These are phyloP conservation scores for Pleurotus tuber-regium DNA, from an alignment of 768 basidiomycete genomes.

Conservation along the genomic window DNA sequence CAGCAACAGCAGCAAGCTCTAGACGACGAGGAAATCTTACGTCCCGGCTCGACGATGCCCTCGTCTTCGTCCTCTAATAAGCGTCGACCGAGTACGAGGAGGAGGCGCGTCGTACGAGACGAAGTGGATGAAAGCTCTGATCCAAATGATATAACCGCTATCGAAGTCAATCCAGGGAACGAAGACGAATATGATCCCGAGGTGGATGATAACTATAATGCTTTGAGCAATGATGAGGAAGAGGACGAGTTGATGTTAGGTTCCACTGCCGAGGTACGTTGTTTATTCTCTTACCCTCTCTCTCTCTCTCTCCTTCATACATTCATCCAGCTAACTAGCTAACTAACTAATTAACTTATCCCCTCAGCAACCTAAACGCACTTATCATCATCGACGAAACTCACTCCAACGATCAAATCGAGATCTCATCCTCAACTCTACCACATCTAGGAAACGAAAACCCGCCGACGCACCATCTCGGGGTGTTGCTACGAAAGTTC, in stretches of 20 bases:
- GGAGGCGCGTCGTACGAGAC: slow-evolving; percentile 13
- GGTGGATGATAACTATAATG: neutral
- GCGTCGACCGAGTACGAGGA: neutral
- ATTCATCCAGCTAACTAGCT: too few relatives aligned
- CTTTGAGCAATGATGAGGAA: neutral
- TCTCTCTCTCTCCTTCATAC: neutral
- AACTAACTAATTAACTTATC: too few relatives aligned
- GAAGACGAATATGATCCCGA: neutral
- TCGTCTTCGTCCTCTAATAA: slow-evolving; percentile 1
- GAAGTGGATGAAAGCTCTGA: slow-evolving; percentile 11
- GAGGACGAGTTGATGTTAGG: slow-evolving; percentile 8
- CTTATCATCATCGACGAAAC: neutral
- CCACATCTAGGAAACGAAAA: slow-evolving; percentile 35
- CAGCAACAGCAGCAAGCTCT: neutral
- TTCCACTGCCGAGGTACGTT: neutral
- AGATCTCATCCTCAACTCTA: neutral
- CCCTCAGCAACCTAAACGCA: too few relatives aligned
- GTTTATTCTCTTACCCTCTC: neutral
- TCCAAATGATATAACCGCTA: slow-evolving; percentile 13
- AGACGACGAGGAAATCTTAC: neutral
- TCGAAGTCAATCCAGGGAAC: neutral
- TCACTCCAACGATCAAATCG: neutral
- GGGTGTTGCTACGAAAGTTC: neutral
- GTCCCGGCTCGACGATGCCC: neutral
- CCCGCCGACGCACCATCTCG: slow-evolving; percentile 8